Evolutionary conservation across 768 basidiomycete species (phyloP).

Genomic region (Tulasnella sp.): DNA sequence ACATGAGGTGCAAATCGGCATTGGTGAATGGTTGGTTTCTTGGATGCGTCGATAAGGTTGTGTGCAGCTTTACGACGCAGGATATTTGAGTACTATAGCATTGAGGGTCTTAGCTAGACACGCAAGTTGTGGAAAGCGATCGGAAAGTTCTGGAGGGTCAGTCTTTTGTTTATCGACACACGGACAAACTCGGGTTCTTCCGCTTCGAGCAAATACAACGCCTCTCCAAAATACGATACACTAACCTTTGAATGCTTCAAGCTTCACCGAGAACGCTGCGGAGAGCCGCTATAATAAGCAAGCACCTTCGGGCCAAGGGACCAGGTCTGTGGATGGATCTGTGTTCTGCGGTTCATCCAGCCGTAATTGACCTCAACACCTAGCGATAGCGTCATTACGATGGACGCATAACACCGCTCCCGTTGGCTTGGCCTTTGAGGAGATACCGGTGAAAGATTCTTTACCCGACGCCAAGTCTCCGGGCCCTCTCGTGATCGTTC

Average conservation of each 20-base stretch:
- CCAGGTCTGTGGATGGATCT: not conserved
- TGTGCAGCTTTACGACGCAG: not conserved
- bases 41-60: too few species aligned
- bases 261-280: not conserved
- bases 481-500: conserved; percentile 24
- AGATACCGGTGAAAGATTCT: conserved; percentile 1
- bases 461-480: not conserved
- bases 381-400: not conserved
- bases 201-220: not conserved
- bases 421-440: conserved; percentile 9
- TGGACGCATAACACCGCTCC: not conserved
- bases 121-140: too few species aligned
- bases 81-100: not conserved
- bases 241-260: not conserved
- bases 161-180: not conserved
- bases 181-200: not conserved
- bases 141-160: not conserved
- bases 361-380: not conserved
- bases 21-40: conserved; percentile 26
- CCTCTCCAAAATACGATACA: not conserved
- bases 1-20: conserved; percentile 78
- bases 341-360: not conserved
- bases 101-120: too few species aligned
- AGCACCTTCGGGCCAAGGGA: not conserved
- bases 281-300: not conserved